Base-by-base conservation (phyloP, 345 rosid species). In the Gossypium herbaceum region DNA sequence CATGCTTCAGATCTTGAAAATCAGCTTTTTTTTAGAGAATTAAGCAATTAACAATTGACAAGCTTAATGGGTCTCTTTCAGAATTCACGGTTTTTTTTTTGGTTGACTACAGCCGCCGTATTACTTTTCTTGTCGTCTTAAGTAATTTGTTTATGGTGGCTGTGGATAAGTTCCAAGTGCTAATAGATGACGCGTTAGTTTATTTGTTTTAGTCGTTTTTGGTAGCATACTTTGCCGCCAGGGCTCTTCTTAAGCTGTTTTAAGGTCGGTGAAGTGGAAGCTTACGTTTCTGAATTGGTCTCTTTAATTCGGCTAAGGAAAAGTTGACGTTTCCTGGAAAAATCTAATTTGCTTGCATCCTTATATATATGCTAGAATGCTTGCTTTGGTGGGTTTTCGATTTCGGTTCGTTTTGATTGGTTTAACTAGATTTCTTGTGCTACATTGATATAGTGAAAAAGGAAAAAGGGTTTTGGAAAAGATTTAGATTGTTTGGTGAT, bases 231-330 rank as follows among this genome's bases (percentile, higher is more conserved):
- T 64, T 52, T 65, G 11, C 62, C 3, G 29, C 9, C 29, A 75
- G 68, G 68, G 73, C 47, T 67, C 20, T 20, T 58, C 9, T 44
- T 58, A 8, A 7, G 64, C 52, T 68, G 67, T 39, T 75, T 17
- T 75, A 24, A 67, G 67, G 70, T 19, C 72, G 66, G 66, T 44
- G 66, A 25, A 12, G 51, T 43, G 16, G 39, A 17, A 51, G 66
- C 54, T 73, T 73, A 45, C 75, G 75, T 59, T 45, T 56, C 11
- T 41, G 48, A 57, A 55, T 52, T 58, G 75, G 22, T 73, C 55
- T 73, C 68, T 44, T 10, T 17, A 41, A 3, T 20, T 11, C 58
- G 57, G 61, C 48, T n/a, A 7, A 22, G 59, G 50, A 51, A 20
- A 20, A 0, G 20, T 15, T 50, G 59, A 17, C 12, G 15, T 15